These are phyloP conservation scores for Eutrema heterophyllum DNA, from an alignment of 345 rosid species.

Conservation along the genomic window DNA sequence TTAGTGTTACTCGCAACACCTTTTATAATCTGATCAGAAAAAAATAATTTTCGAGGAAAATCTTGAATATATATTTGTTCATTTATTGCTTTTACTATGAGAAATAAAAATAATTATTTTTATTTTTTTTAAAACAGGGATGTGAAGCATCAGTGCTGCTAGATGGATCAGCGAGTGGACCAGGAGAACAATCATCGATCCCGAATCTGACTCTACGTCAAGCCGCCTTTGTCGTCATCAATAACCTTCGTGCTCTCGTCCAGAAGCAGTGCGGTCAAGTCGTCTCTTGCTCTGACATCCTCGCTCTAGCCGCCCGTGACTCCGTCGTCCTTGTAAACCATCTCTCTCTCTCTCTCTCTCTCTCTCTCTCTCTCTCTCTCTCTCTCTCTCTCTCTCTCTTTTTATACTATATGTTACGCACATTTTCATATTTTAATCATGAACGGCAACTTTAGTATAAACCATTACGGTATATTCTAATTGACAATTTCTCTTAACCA, in stretches of 20 bases:
- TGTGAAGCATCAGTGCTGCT: constrained; percentile 86
- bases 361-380: not conserved
- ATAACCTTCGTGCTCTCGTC: constrained; percentile 36
- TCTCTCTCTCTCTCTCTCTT: not conserved
- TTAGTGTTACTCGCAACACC: not conserved
- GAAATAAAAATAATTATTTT: not conserved
- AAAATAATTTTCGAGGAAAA: not conserved
- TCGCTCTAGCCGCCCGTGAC: constrained; percentile 51
- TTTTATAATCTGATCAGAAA: not conserved
- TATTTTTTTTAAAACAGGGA: constrained; percentile 40
- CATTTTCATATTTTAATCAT: not conserved
- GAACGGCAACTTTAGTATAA: not conserved
- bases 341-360: not conserved
- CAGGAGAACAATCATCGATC: constrained; percentile 66
- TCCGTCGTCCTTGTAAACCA: constrained; percentile 36
- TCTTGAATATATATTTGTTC: not conserved
- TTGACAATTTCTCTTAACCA: not conserved
- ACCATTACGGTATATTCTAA: not conserved
- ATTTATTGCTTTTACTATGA: not conserved
- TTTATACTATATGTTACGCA: not conserved
- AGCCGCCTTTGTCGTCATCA: constrained; percentile 37
- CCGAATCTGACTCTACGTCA: constrained; percentile 49
- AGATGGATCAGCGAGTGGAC: constrained; percentile 75
- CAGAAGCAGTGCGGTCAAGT: constrained; percentile 41
- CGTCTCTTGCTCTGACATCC: constrained; percentile 49